A percentile compares a stretch with the other conserved stretches of the same genome.
Conservation (phyloP, 176 grass and related monocot species). For the Aegilops speltoides region DNA sequence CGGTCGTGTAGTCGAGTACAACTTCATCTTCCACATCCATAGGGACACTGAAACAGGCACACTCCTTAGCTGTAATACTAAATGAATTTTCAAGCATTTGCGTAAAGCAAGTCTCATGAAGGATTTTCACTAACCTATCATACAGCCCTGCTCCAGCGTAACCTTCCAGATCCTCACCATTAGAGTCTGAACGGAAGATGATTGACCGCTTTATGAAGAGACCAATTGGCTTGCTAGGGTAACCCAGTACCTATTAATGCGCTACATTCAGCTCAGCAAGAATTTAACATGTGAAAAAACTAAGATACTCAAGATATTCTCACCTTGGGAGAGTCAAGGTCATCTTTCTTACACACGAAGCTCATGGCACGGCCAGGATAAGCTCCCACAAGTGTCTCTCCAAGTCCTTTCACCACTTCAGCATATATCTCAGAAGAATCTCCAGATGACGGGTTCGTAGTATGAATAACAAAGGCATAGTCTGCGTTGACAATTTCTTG, state of each 20-base stretch:
- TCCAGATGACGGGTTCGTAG: conserved; percentile 82
- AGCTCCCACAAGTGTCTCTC: conserved; percentile 91
- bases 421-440: conserved; percentile 95
- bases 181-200: conserved; percentile 97
- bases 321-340: conserved; percentile 82
- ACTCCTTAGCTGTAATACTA: conserved; percentile 12
- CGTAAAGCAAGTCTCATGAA: neutral
- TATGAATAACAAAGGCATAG: conserved; percentile 99
- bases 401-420: conserved; percentile 97
- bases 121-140: conserved; percentile 61
- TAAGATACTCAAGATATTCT: conserved; percentile 5
- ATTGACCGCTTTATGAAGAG: conserved; percentile 90
- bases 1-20: conserved; percentile 73
- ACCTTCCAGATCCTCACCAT: conserved; percentile 96
- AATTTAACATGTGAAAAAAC: conserved; percentile 14
- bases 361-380: conserved; percentile 94
- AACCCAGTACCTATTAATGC: conserved; percentile 71
- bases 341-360: conserved; percentile 78
- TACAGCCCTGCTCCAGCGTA: conserved; percentile 98
- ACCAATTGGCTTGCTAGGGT: conserved; percentile 93
- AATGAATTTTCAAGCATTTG: conserved; percentile 1
- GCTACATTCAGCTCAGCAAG: conserved; percentile 9
- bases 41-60: conserved; percentile 57
- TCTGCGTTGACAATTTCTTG: conserved; percentile 97
- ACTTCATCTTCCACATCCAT: conserved; percentile 94